These are phyloP conservation scores for Helichrysum umbraculigerum DNA, from an alignment of 129 eudicot species.

Conservation along the genomic window DNA sequence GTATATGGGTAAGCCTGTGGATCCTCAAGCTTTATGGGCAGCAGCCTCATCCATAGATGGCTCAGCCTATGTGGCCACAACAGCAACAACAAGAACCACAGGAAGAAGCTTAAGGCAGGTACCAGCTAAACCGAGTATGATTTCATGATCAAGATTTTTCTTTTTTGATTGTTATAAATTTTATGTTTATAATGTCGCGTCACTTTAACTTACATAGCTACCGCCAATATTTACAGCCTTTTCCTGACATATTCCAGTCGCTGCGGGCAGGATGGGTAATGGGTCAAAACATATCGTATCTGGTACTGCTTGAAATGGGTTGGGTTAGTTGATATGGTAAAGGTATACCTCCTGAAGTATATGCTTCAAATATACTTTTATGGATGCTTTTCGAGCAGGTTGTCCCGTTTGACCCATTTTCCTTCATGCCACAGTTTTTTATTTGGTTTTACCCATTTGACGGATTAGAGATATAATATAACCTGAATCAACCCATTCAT, in stretches of 20 bases:
- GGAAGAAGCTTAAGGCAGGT: conserved; percentile 54
- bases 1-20: conserved; percentile 81
- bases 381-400: neutral
- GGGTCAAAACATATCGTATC: neutral
- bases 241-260: neutral
- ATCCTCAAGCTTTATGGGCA: conserved; percentile 67
- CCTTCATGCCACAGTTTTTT: neutral
- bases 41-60: conserved; percentile 79
- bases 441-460: neutral
- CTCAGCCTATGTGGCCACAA: conserved; percentile 89
- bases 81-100: conserved; percentile 80
- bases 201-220: neutral
- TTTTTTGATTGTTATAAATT: neutral
- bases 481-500: neutral
- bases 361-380: neutral
- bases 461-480: neutral
- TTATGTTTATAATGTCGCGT: neutral
- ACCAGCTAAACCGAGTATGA: conserved; percentile 1
- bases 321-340: neutral
- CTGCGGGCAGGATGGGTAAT: neutral
- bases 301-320: neutral
- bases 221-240: neutral
- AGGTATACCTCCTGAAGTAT: neutral
- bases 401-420: neutral
- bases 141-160: neutral